Percentiles rank a stretch among this genome's conserved stretches.
These are phyloP conservation scores for Exserohilum rostratum DNA, from an alignment of 2,329 filamentous ascomycete genomes.

Conservation along the genomic window DNA sequence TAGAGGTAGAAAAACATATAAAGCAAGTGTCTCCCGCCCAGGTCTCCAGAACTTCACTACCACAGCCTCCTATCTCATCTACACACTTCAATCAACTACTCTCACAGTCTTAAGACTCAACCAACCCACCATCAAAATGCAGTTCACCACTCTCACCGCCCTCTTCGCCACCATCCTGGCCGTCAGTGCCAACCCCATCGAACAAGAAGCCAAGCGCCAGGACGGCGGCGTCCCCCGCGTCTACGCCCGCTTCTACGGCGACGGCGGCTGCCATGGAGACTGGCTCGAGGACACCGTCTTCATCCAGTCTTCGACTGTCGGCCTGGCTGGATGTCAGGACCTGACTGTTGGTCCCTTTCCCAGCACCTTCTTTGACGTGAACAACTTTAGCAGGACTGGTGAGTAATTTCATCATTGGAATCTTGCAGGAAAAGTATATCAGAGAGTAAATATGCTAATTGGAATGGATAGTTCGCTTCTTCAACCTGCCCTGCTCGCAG, in stretches of 20 bases:
- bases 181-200: conserved; percentile 4
- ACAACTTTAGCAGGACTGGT: conserved; percentile 10
- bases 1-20: background rate
- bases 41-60: background rate
- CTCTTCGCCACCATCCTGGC: conserved; percentile 7
- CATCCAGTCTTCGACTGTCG: conserved; percentile 2
- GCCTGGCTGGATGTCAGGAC: conserved; percentile 12
- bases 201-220: conserved; percentile 7
- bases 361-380: conserved; percentile 13
- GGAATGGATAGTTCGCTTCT: conserved; percentile 12
- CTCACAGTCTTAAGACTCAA: background rate
- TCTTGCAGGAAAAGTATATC: background rate
- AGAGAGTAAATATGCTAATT: background rate
- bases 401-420: background rate
- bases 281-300: conserved; percentile 17
- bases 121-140: conserved; percentile 1
- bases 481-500: conserved; percentile 8
- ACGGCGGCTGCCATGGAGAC: conserved; percentile 6
- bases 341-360: conserved; percentile 10
- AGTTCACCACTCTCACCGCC: conserved; percentile 5
- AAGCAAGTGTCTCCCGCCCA: background rate
- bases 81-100: background rate
- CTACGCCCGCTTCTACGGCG: conserved; percentile 16
- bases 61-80: background rate
- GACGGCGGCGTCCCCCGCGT: conserved; percentile 11